A percentile compares a stretch with the other conserved stretches of the same genome.
phyloP scores from a whole-genome alignment of 164 flowering plant genomes.

The Aristolochia californica region DNA sequence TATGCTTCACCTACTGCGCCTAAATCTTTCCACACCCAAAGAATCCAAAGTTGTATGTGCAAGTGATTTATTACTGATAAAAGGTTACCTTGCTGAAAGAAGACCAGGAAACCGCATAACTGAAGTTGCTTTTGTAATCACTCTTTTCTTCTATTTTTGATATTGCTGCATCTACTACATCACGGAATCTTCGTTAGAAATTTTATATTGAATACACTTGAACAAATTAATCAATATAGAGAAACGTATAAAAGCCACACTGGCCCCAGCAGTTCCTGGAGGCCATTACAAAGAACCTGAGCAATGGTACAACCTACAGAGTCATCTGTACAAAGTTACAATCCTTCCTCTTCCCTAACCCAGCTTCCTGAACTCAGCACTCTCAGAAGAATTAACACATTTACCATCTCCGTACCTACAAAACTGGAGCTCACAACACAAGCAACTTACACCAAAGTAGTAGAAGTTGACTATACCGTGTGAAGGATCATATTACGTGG shows the following conservation, averaged over 20 bases:
- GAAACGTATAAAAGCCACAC: constrained; percentile 4
- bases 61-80: too few relatives aligned
- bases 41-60: too few relatives aligned
- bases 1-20: too few relatives aligned
- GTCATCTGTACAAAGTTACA: background rate
- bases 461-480: background rate
- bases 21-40: too few relatives aligned
- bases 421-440: constrained; percentile 29
- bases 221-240: background rate
- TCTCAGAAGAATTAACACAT: constrained; percentile 18
- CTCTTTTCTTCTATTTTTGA: too few relatives aligned
- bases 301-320: too few relatives aligned
- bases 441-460: background rate
- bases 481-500: background rate
- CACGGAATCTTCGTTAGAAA: too few relatives aligned
- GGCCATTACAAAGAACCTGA: background rate
- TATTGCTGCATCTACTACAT: too few relatives aligned
- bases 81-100: too few relatives aligned
- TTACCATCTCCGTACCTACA: constrained; percentile 25
- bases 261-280: background rate
- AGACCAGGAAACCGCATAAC: too few relatives aligned
- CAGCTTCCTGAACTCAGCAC: constrained; percentile 8
- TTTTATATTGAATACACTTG: too few relatives aligned
- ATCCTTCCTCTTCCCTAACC: constrained; percentile 1
- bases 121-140: too few relatives aligned